Conservation (phyloP, 116 monocot genomes). For the Posidonia oceanica region DNA sequence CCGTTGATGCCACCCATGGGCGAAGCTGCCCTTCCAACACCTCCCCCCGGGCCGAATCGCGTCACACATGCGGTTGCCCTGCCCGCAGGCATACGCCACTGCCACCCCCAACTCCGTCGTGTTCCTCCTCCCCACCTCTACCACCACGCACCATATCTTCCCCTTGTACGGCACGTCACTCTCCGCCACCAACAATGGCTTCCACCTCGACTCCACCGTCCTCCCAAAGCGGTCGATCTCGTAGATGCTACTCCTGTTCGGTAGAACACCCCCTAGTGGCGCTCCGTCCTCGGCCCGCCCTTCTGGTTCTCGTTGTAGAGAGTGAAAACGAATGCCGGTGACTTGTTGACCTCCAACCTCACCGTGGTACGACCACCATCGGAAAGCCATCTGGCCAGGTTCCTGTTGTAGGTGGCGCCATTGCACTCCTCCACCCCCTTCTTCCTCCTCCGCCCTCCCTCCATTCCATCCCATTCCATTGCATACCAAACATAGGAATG, state of each 20-base stretch:
- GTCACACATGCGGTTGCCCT: slow-evolving; percentile 62
- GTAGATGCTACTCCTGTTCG: slow-evolving; percentile 42
- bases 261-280: slow-evolving; percentile 83
- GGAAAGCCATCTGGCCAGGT: slow-evolving; percentile 40
- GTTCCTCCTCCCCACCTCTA: no score
- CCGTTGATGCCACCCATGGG: neutral
- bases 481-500: no score
- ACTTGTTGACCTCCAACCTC: slow-evolving; percentile 36
- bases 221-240: slow-evolving; percentile 49
- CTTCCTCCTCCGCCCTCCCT: no score
- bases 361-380: slow-evolving; percentile 13
- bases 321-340: slow-evolving; percentile 64
- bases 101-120: slow-evolving; percentile 40
- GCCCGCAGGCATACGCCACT: slow-evolving; percentile 67
- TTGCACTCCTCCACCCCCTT: slow-evolving; percentile 20
- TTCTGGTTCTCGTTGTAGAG: slow-evolving; percentile 82
- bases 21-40: slow-evolving; percentile 29
- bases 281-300: slow-evolving; percentile 78
- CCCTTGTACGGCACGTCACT: slow-evolving; percentile 52
- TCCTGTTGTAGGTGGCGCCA: slow-evolving; percentile 62
- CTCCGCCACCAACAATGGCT: slow-evolving; percentile 34
- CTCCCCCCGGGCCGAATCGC: slow-evolving; percentile 21
- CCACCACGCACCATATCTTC: no score
- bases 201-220: slow-evolving; percentile 12
- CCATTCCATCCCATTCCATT: no score